Percentiles rank a stretch among this genome's conserved stretches.
phyloP scores from a whole-genome alignment of 140 eudicot genomes.

The Stevia rebaudiana region DNA sequence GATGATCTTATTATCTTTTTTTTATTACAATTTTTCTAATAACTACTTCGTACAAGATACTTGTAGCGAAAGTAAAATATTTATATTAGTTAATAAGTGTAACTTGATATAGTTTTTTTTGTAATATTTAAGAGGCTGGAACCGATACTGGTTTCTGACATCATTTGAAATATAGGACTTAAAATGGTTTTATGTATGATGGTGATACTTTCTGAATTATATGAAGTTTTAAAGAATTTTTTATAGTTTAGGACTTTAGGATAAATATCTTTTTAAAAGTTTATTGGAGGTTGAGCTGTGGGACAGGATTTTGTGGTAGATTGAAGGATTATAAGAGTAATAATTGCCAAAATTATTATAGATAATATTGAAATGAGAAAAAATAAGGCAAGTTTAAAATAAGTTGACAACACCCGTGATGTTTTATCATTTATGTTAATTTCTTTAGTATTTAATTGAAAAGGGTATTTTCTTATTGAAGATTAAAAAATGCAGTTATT shows the following conservation, averaged over 20 bases:
- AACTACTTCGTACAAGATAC: neutral
- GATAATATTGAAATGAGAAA: neutral
- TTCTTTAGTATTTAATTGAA: neutral
- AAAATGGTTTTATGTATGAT: constrained; percentile 4
- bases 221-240: neutral
- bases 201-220: constrained; percentile 7
- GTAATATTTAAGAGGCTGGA: constrained; percentile 5
- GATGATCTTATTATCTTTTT: neutral
- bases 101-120: constrained; percentile 2
- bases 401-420: neutral
- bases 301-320: neutral
- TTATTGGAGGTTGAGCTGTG: neutral
- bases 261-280: neutral
- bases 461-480: neutral
- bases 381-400: neutral
- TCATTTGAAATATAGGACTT: constrained; percentile 2
- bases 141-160: neutral
- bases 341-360: neutral
- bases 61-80: neutral
- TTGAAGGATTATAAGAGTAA: neutral
- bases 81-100: neutral
- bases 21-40: constrained; percentile 1
- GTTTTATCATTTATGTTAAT: too few species aligned
- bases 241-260: neutral
- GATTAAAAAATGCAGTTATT: neutral